Conservation (phyloP, 2,329 filamentous ascomycete genomes). For the Fusarium pseudoanthophilum region DNA sequence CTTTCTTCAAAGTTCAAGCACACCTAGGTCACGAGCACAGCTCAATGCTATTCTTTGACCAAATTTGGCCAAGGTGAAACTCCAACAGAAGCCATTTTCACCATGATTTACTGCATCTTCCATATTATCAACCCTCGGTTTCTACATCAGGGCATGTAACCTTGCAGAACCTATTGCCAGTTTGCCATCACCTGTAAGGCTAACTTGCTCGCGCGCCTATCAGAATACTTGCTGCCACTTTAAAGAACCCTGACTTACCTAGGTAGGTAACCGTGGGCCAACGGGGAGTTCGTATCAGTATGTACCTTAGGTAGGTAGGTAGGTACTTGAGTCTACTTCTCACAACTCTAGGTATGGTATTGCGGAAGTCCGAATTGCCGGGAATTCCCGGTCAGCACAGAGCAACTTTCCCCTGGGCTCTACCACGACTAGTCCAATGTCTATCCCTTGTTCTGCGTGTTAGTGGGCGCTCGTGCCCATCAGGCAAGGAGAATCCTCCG, state of each 20-base stretch:
- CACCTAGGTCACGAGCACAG: slow-evolving; percentile 26
- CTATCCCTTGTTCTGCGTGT: slow-evolving; percentile 18
- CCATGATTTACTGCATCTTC: background rate
- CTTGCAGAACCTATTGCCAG: background rate
- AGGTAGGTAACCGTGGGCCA: background rate
- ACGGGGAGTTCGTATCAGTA: slow-evolving; percentile 4
- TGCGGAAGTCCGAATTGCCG: slow-evolving; percentile 13
- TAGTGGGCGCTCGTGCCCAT: slow-evolving; percentile 10
- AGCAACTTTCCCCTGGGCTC: slow-evolving; percentile 13
- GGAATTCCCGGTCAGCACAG: slow-evolving; percentile 27
- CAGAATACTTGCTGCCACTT: slow-evolving; percentile 10
- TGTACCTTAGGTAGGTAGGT: background rate
- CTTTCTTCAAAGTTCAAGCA: background rate
- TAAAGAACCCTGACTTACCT: background rate
- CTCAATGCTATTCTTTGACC: slow-evolving; percentile 26
- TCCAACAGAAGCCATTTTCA: slow-evolving; percentile 20
- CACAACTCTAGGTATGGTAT: background rate
- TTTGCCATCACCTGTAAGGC: slow-evolving; percentile 2
- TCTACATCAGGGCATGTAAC: slow-evolving; percentile 12
- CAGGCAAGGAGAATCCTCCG: slow-evolving; percentile 11
- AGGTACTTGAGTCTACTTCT: slow-evolving; percentile 10
- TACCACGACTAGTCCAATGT: slow-evolving; percentile 5
- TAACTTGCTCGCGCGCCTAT: slow-evolving; percentile 33
- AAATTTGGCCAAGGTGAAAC: slow-evolving; percentile 31
- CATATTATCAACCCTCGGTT: background rate